Evolutionary conservation across 495 filamentous ascomycete species (phyloP).

Genomic region (Tuber magnatum): DNA sequence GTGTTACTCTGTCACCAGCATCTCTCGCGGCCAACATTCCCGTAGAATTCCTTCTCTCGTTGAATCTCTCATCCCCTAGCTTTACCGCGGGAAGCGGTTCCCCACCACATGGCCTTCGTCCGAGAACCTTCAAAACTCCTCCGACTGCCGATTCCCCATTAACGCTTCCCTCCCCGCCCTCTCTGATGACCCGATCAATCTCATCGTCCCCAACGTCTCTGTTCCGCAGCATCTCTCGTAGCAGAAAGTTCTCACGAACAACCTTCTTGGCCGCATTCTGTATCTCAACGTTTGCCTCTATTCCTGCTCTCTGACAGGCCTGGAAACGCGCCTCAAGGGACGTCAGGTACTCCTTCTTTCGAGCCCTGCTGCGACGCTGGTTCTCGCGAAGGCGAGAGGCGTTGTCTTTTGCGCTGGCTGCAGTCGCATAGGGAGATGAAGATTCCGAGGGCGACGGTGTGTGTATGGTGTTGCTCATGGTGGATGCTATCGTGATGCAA

Average conservation of each 20-base stretch:
- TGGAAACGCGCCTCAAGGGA: constrained; percentile 61
- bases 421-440: not conserved
- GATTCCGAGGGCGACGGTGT: constrained; percentile 5
- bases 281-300: constrained; percentile 55
- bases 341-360: constrained; percentile 65
- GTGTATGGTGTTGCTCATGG: constrained; percentile 4
- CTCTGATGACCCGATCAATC: constrained; percentile 41
- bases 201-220: constrained; percentile 46
- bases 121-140: constrained; percentile 30
- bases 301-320: constrained; percentile 52
- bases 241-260: constrained; percentile 54
- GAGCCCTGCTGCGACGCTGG: constrained; percentile 69
- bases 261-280: constrained; percentile 59
- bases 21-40: constrained; percentile 36
- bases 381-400: constrained; percentile 62
- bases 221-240: constrained; percentile 48
- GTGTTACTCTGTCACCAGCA: constrained; percentile 19
- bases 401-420: constrained; percentile 16
- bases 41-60: constrained; percentile 29
- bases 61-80: constrained; percentile 6
- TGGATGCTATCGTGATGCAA: not conserved
- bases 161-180: constrained; percentile 26
- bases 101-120: constrained; percentile 25
- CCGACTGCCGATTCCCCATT: constrained; percentile 27
- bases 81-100: constrained; percentile 13